Conservation (phyloP, 306 rosid genomes). For the Nissolia schottii region DNA sequence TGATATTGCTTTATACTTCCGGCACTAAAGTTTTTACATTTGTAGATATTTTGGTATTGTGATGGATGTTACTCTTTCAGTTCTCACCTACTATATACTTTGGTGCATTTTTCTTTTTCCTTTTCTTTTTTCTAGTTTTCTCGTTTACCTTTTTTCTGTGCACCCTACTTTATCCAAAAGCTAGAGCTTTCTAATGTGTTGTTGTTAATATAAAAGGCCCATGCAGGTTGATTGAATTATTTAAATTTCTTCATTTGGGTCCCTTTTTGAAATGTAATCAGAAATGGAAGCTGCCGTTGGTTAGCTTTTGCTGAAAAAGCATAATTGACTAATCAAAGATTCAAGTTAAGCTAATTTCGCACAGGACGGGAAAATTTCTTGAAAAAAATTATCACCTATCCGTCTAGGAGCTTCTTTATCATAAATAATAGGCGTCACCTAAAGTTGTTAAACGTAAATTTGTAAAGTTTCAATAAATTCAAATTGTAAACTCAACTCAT, state of each 20-base stretch:
- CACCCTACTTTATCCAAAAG: constrained; percentile 11
- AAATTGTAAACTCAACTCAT: too few relatives aligned
- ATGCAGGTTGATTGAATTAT: constrained; percentile 6
- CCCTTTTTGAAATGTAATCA: background rate
- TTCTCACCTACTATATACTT: background rate
- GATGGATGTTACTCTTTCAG: constrained; percentile 1
- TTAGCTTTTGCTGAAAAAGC: constrained; percentile 9
- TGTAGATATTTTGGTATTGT: background rate
- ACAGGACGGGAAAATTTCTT: background rate
- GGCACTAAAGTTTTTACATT: background rate
- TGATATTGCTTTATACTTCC: background rate
- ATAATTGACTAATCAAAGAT: constrained; percentile 20
- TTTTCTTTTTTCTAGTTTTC: background rate
- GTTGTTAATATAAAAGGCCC: constrained; percentile 14
- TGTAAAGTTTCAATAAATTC: too few relatives aligned
- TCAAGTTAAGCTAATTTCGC: background rate
- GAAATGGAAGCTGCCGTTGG: constrained; percentile 11
- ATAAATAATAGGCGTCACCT: too few relatives aligned
- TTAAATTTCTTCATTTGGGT: background rate
- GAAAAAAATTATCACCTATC: background rate
- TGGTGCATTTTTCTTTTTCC: background rate
- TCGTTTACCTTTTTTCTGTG: background rate
- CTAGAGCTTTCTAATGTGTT: constrained; percentile 9
- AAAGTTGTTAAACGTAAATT: too few relatives aligned
- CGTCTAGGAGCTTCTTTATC: background rate